Evolutionary conservation across 2,329 filamentous ascomycete species (phyloP).

Genomic region (Penicillium sp.): DNA sequence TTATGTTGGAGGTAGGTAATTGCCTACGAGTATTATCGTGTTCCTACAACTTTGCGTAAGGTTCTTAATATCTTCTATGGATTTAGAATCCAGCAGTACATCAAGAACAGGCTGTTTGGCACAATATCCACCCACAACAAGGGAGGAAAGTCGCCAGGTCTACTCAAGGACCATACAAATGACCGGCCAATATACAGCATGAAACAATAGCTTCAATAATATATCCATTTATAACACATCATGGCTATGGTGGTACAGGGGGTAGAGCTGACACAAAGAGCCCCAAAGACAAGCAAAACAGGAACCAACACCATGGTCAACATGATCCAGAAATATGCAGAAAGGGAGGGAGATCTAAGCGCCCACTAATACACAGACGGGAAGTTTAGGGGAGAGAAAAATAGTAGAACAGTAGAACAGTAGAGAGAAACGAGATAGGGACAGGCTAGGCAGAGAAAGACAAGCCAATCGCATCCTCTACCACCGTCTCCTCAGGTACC

Average conservation of each 20-base stretch:
- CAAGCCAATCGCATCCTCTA: slow-evolving; percentile 12
- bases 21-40: neutral
- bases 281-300: slow-evolving; percentile 17
- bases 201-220: slow-evolving; percentile 2
- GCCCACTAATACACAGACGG: slow-evolving; percentile 33
- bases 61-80: no score
- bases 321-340: slow-evolving; percentile 21
- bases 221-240: slow-evolving; percentile 22
- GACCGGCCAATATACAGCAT: neutral
- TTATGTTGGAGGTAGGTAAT: no score
- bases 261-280: slow-evolving; percentile 4
- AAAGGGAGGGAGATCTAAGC: slow-evolving; percentile 17
- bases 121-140: neutral
- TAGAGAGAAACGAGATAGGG: slow-evolving; percentile 16
- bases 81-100: neutral
- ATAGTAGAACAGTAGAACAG: slow-evolving; percentile 5
- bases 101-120: no score
- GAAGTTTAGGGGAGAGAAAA: slow-evolving; percentile 2
- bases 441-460: slow-evolving; percentile 7
- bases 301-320: slow-evolving; percentile 23
- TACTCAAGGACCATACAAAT: neutral
- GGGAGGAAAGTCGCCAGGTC: neutral
- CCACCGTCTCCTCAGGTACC: slow-evolving; percentile 79
- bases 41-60: neutral
- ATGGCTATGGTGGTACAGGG: slow-evolving; percentile 23